phyloP scores from a whole-genome alignment of 495 filamentous ascomycete genomes.

The Talaromyces stipitatus region DNA sequence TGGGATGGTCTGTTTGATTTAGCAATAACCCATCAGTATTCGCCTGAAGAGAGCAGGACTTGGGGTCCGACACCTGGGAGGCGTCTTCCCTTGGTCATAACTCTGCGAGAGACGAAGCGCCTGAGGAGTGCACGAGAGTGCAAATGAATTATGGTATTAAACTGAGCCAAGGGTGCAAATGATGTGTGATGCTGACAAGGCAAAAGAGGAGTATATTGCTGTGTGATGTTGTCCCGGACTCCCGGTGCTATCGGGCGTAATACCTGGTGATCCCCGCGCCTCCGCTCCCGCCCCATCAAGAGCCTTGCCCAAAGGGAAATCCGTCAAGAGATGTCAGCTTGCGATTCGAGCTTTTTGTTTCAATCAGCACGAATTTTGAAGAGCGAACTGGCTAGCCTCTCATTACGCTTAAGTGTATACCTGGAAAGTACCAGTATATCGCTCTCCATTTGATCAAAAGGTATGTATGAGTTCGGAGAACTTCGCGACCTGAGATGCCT shows the following conservation, averaged over 20 bases:
- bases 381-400: too few relatives aligned
- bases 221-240: background rate
- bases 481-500: background rate
- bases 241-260: background rate
- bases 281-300: background rate
- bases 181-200: background rate
- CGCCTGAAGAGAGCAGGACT: background rate
- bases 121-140: background rate
- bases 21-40: background rate
- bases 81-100: slow-evolving; percentile 5
- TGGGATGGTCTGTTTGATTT: background rate
- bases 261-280: background rate
- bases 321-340: background rate
- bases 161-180: background rate
- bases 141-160: background rate
- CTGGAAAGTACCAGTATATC: too few relatives aligned
- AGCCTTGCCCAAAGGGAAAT: background rate
- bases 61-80: slow-evolving; percentile 7
- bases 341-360: background rate
- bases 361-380: too few relatives aligned
- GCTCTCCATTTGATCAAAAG: background rate
- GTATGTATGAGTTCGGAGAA: background rate
- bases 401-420: too few relatives aligned
- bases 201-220: background rate
- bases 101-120: background rate